Evolutionary conservation across 768 basidiomycete genomes (phyloP), one percentile per base, ranked within the genome.

Genomic region (Naganishia vishniacii): DNA sequence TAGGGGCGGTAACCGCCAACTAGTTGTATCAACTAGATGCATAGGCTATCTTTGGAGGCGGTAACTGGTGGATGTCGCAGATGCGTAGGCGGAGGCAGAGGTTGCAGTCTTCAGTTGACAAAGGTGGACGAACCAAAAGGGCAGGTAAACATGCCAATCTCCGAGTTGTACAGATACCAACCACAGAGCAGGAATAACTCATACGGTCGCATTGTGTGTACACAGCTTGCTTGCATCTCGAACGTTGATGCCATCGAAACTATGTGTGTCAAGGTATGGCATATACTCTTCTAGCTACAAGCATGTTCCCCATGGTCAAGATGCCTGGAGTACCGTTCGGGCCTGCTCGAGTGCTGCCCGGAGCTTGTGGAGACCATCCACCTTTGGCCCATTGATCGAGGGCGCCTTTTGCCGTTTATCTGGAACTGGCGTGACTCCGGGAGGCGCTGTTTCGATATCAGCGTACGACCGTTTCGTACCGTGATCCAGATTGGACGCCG

Each of bases 401-500:
- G n/a, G 20, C 23, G 53, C 20, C 23, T 40, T 56, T 20, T 56
- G 53, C 18, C 53, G 53, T 23, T 56, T 56, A 5, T 41, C 53
- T 25, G 53, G 3, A 20, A 29, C n/a, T 41, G 11, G 20, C 20
- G 53, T 9, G 37, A 3, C 4, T 3, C 11, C 20, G 32, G 13
- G 11, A 40, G 15, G 11, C n/a, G n/a, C n/a, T n/a, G 31, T 8
- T 26, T 56, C 53, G 9, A 40, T 13, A 20, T 31, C 53, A n/a
- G 53, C 53, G 34, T 56, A 56, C 20, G 53, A 37, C 23, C 53
- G 32, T 40, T 56, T 56, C 25, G 7, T 56, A 11, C 37, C 53
- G 7, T 44, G 42, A n/a, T 40, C 23, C 28, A 9, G 28, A 48
- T 15, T 37, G 34, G 23, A 26, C 6, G 3, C 11, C 47, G 45